Conservation (phyloP, 139 green algal species). For the Diplosphaera chodatii region DNA sequence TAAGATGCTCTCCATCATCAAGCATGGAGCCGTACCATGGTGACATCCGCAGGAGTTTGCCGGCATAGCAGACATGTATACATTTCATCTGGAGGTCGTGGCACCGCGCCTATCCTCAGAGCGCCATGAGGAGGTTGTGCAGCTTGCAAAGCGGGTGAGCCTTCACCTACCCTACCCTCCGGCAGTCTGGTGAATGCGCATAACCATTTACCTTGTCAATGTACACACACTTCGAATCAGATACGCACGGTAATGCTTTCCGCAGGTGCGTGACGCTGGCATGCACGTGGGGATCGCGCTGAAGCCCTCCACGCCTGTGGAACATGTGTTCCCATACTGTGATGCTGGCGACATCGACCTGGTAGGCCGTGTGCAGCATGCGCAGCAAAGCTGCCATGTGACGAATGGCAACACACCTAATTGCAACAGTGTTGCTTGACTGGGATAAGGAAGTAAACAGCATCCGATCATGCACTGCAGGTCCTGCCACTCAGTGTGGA, state of each 20-base stretch:
- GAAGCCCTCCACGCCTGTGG: constrained; percentile 55
- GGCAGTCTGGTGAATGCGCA: no score
- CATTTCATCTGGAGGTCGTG: constrained; percentile 84
- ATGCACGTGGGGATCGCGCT: constrained; percentile 81
- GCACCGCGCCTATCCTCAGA: constrained; percentile 19
- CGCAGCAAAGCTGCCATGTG: no score
- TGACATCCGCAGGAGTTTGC: constrained; percentile 49
- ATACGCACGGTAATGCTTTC: no score
- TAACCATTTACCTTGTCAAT: no score
- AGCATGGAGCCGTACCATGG: no score
- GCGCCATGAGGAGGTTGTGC: constrained; percentile 3
- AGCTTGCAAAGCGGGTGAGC: constrained; percentile 14
- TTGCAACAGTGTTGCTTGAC: no score
- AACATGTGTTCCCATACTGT: constrained; percentile 41
- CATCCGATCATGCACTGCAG: constrained; percentile 26
- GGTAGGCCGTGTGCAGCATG: constrained; percentile 25
- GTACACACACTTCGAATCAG: no score
- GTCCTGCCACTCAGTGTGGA: constrained; percentile 80
- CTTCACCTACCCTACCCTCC: no score
- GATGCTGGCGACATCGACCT: constrained; percentile 43
- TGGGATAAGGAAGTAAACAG: no score
- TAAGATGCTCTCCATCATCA: no score
- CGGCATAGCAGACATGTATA: constrained; percentile 77
- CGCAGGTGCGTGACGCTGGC: constrained; percentile 32
- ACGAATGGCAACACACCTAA: no score